Base-by-base conservation (phyloP, 2,329 filamentous ascomycete genomes). In the Penicillium oxalicum region DNA sequence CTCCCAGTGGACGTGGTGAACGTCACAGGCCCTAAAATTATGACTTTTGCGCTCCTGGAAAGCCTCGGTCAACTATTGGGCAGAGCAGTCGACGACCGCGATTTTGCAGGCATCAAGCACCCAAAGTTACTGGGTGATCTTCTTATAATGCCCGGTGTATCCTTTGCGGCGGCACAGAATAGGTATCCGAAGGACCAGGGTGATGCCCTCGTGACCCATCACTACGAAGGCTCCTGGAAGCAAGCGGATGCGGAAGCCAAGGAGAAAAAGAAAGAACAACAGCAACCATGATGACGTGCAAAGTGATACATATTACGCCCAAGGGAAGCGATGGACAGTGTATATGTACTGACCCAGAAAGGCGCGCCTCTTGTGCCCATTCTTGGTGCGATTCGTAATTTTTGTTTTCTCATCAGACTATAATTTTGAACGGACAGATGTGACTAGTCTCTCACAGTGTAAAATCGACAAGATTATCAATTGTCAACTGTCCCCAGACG, bases 11-110 rank as follows among this genome's bases (percentile, higher is more conserved):
- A 63, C 46, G 59, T 63, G 9, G 56, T 63, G 4, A 48, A 63
- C 18, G 60, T 63, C 7, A 62, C 59, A 1, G 61, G 61, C 1
- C 60, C 60, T 2, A 61, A 61, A 45, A 61, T 59, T n/a, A 61
- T 63, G 56, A 62, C 61, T 0, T 43, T 60, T n/a, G 48, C 48
- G 12, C 46, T 62, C 11, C 12, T 61, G 34, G 42, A 61, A 1
- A 56, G 57, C 28, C 49, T 63, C 5, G 34, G 13, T 5, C 13
- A 52, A 37, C 32, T 60, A 28, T 37, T 62, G 4, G 45, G 46
- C 4, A 45, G 54, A 40, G 9, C 41, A 1, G 53, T 63, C 2
- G 56, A 57, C 40, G 59, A 63, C 40, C 50, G 55, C 5, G 58
- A 63, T 39, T 58, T 61, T 12, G 40, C 58, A 11, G 45, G 32